Base-by-base conservation (phyloP, 2,329 filamentous ascomycete species). In the Albifimbria verrucaria region DNA sequence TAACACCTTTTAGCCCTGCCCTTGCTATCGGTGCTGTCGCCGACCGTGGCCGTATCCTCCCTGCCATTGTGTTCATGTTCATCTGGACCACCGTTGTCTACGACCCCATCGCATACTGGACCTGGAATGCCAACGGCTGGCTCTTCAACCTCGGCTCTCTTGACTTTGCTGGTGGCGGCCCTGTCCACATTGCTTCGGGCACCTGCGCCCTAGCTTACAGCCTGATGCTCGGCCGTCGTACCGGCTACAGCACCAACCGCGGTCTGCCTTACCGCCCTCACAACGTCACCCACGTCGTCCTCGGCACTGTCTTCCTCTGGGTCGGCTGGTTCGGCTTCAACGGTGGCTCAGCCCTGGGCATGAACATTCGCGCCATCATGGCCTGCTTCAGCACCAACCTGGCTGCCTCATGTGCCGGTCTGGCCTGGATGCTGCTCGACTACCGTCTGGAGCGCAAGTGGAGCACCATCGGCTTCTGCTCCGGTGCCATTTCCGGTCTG, bases 261-360 rank as follows among this genome's bases (percentile, higher is more conserved):
- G 81, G 83, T 44, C 80, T 85, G 3, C 82, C 84, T 4, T 87
- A 87, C 74, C 80, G 82, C 26, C 86, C 87, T 9, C 88, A 91
- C 71, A 90, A 89, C 65, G 85, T 89, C 44, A 89, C 87, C 53
- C 78, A 89, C 61, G 85, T 90, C 58, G 84, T 90, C 47, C 77
- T 91, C 46, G 88, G 88, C 21, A 90, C 88, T 4, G 81, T 87
- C 23, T 81, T 88, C 71, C 80, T 96, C 48, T 97, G 92, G 92
- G 89, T 96, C 45, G 92, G 92, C 54, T 97, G 92, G 92, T 94
- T 96, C 68, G 92, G 92, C 48, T 97, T 97, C 83, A 97, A 96
- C 72, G 92, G 90, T 51, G 92, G 92, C 57, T 82, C 88, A 3
- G 92, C 91, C 2, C 79, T 95, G 43, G 81, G 83, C 54, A 89